Evolutionary conservation across 306 rosid species (phyloP), one percentile per base, ranked within the genome.

Genomic region (Fragaria nilgerrensis): DNA sequence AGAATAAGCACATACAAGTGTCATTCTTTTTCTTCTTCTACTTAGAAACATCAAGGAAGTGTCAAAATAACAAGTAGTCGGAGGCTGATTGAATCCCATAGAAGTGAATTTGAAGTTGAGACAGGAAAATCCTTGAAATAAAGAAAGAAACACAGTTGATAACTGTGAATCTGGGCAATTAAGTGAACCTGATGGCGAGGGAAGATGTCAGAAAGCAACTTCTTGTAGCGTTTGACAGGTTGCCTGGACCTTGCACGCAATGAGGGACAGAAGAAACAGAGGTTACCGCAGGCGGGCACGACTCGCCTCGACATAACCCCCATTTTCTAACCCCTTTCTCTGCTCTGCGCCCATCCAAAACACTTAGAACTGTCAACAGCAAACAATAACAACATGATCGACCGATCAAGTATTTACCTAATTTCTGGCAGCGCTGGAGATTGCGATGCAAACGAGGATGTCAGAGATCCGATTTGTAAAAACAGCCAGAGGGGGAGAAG

Each of bases 261-360:
- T 10, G 98, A 76, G 78, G 98, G 98, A 82, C 98, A 95, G 76
- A 88, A 78, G 82, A 86, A 85, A 86, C 97, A 95, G 84, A 95
- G 90, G 90, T 84, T 92, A 64, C 93, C 96, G 68, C 97, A 92
- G 88, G 77, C 97, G 7, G 98, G 98, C 75, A 94, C 92, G 25
- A 92, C 96, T 87, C 90, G 95, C 96, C 98, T 86, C n/a, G 98
- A 92, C 93, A 92, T 87, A 82, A 92, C 98, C 96, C 97, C 97
- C 97, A 92, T 94, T 80, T 75, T 84, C 58, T 19, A 19, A 19
- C 11, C 58, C 23, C 78, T 0, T 32, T 32, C 36, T 32, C 36
- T 32, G 36, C 36, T 3, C 36, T 32, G 36, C 36, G 36, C 36
- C 36, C 36, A 32, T 32, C 4, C 36, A 32, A 32, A 3, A 32